Evolutionary conservation across 495 filamentous ascomycete species (phyloP).

Genomic region (Cercophora scortea): DNA sequence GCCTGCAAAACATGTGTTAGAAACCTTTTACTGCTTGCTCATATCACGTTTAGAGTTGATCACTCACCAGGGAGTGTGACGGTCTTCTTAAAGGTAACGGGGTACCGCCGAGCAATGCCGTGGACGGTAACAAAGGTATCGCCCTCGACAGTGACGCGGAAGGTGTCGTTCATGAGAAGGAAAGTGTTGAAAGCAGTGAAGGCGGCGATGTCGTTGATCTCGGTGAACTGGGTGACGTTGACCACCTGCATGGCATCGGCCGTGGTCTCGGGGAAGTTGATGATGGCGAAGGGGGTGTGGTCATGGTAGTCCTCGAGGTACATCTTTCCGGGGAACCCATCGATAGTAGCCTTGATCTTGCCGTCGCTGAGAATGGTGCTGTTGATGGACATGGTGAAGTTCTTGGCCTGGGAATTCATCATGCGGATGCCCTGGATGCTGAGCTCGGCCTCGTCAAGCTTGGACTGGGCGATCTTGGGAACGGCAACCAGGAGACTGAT

Average conservation of each 20-base stretch:
- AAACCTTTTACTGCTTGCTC: too few species aligned
- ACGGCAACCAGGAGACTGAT: slow-evolving; percentile 65
- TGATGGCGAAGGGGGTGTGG: slow-evolving; percentile 47
- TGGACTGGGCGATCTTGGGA: slow-evolving; percentile 62
- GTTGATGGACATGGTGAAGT: slow-evolving; percentile 49
- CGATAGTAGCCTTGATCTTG: slow-evolving; percentile 42
- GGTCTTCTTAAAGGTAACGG: slow-evolving; percentile 37
- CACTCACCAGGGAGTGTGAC: slow-evolving; percentile 25
- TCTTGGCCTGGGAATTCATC: slow-evolving; percentile 48
- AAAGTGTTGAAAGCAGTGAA: slow-evolving; percentile 54
- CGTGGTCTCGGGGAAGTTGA: slow-evolving; percentile 46
- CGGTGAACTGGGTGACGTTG: slow-evolving; percentile 52
- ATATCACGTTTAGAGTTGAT: too few species aligned
- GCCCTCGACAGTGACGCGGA: slow-evolving; percentile 31
- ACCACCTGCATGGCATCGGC: slow-evolving; percentile 43
- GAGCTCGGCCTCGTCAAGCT: slow-evolving; percentile 57
- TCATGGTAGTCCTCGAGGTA: slow-evolving; percentile 47
- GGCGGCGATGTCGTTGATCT: slow-evolving; percentile 46
- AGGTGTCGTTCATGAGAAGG: slow-evolving; percentile 33
- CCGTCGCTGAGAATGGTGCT: slow-evolving; percentile 44
- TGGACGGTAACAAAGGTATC: slow-evolving; percentile 30
- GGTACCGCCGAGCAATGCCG: slow-evolving; percentile 28
- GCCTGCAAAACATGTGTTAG: slow-evolving; percentile 11
- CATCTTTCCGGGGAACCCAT: slow-evolving; percentile 32
- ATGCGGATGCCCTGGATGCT: slow-evolving; percentile 50